phyloP scores from a whole-genome alignment of 441 rosid species.

The Adansonia grandidieri region DNA sequence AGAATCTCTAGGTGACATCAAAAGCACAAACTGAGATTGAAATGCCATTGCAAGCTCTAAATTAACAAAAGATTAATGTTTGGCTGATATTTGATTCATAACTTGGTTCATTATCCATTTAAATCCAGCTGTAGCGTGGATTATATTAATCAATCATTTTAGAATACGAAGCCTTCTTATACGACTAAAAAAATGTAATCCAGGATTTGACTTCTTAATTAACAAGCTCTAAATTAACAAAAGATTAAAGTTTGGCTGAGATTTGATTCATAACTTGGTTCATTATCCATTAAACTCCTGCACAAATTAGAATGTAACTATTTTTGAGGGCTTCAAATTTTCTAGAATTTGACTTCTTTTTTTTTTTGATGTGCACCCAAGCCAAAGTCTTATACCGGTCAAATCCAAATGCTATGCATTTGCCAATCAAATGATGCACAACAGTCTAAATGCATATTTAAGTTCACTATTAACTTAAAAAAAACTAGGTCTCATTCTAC shows the following conservation, averaged over 20 bases:
- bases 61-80: background rate
- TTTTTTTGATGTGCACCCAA: background rate
- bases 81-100: background rate
- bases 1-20: background rate
- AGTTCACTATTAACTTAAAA: conserved; percentile 7
- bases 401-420: background rate
- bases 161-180: background rate
- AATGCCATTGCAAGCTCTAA: background rate
- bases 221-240: background rate
- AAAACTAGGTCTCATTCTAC: conserved; percentile 18
- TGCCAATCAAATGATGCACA: background rate
- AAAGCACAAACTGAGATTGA: conserved; percentile 17
- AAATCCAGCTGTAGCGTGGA: background rate
- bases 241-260: background rate
- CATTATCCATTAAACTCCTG: no score
- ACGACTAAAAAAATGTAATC: no score
- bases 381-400: background rate
- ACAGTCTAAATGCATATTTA: background rate
- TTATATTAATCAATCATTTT: background rate
- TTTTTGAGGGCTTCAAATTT: no score
- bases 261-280: background rate
- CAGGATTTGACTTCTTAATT: no score
- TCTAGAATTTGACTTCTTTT: no score
- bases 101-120: background rate
- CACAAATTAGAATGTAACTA: no score